A percentile compares a stretch with the other conserved stretches of the same genome.
These are phyloP conservation scores for Penicillium sp. DNA, from an alignment of 2,329 filamentous ascomycete genomes.

Conservation along the genomic window DNA sequence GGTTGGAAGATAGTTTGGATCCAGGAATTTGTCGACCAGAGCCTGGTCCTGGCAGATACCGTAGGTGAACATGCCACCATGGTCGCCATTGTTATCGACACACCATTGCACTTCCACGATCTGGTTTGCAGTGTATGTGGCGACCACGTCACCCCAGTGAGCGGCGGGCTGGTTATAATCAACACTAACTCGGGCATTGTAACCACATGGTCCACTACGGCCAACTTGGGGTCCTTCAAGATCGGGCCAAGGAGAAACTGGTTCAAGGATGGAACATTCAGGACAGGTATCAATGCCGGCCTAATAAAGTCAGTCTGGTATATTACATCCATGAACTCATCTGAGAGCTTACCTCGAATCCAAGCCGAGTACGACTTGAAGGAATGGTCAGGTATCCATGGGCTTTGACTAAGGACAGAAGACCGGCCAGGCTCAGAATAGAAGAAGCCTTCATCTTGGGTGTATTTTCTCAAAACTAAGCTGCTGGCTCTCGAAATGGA, in stretches of 20 bases:
- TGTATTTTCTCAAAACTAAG: not conserved
- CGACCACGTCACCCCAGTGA: conserved; percentile 49
- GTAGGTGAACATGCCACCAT: conserved; percentile 58
- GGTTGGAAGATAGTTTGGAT: conserved; percentile 49
- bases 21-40: conserved; percentile 52
- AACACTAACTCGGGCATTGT: conserved; percentile 53
- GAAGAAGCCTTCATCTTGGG: not conserved
- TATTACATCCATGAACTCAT: not conserved
- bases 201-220: conserved; percentile 53
- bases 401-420: not conserved
- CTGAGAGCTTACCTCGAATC: not conserved
- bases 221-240: conserved; percentile 47
- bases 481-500: not conserved
- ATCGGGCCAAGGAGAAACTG: conserved; percentile 52
- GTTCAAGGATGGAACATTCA: conserved; percentile 56
- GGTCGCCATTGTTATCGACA: conserved; percentile 57
- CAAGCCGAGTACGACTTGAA: not conserved
- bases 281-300: conserved; percentile 52
- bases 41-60: conserved; percentile 54
- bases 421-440: not conserved
- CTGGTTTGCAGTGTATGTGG: conserved; percentile 48
- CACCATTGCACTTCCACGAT: conserved; percentile 55
- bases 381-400: not conserved
- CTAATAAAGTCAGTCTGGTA: conserved; percentile 26
- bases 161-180: conserved; percentile 52